Conservation (phyloP, 805 yeast species). For the Cyberlindnera veronae region DNA sequence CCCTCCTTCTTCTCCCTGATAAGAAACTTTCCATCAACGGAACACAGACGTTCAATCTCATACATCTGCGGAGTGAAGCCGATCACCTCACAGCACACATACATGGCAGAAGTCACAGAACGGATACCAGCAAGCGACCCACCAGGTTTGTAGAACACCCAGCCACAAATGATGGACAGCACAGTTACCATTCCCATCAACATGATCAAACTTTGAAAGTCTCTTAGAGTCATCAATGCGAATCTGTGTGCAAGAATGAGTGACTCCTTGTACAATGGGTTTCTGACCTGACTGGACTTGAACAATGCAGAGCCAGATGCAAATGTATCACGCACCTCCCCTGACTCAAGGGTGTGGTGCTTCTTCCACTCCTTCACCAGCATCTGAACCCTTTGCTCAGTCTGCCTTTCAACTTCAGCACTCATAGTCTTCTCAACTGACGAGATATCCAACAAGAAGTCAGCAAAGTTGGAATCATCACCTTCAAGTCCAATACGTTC, state of each 20-base stretch:
- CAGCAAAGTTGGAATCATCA: constrained; percentile 51
- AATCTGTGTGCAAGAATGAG: constrained; percentile 44
- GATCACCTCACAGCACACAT: constrained; percentile 50
- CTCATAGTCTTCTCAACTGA: constrained; percentile 47
- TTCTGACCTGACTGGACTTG: constrained; percentile 12
- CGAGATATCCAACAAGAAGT: constrained; percentile 52
- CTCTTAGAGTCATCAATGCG: constrained; percentile 43
- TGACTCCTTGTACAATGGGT: constrained; percentile 42
- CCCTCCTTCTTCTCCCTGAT: constrained; percentile 39
- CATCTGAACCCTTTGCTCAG: constrained; percentile 29
- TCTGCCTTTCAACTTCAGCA: constrained; percentile 30
- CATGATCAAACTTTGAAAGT: constrained; percentile 45
- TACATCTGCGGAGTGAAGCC: constrained; percentile 53
- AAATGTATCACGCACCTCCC: constrained; percentile 10
- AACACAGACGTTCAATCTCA: constrained; percentile 57
- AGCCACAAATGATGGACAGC: constrained; percentile 63
- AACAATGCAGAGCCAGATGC: constrained; percentile 15
- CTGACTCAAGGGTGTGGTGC: constrained; percentile 4
- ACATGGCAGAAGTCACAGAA: constrained; percentile 50
- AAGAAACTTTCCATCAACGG: constrained; percentile 49
- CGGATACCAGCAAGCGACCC: constrained; percentile 61
- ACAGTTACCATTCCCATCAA: constrained; percentile 42
- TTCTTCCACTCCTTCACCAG: constrained; percentile 15
- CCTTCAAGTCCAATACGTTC: constrained; percentile 38
- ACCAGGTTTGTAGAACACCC: constrained; percentile 70